A percentile compares a stretch with the other conserved stretches of the same genome.
phyloP scores from a whole-genome alignment of 768 basidiomycete genomes.

The Pisolithus tinctorius region DNA sequence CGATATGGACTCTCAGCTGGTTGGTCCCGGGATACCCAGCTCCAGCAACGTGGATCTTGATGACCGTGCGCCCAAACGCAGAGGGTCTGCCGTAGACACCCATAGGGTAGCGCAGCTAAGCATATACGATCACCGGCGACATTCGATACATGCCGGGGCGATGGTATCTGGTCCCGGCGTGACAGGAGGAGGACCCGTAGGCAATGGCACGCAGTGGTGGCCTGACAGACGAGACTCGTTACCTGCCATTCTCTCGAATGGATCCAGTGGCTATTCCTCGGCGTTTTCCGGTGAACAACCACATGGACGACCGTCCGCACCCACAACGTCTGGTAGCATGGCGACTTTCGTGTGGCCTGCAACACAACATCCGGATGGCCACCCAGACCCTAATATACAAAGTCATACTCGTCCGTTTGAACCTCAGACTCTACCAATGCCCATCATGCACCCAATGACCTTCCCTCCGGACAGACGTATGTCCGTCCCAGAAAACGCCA shows the following conservation, averaged over 20 bases:
- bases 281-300: slow-evolving; percentile 59
- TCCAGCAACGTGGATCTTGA: slow-evolving; percentile 53
- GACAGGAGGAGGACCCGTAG: slow-evolving; percentile 12
- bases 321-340: slow-evolving; percentile 52
- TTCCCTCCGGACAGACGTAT: slow-evolving; percentile 65
- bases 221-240: slow-evolving; percentile 70
- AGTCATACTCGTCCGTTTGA: slow-evolving; percentile 42
- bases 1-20: slow-evolving; percentile 60
- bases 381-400: slow-evolving; percentile 38
- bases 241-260: slow-evolving; percentile 62
- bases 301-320: slow-evolving; percentile 53
- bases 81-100: slow-evolving; percentile 78
- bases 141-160: slow-evolving; percentile 62
- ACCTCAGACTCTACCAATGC: slow-evolving; percentile 36
- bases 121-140: slow-evolving; percentile 66
- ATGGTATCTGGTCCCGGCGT: slow-evolving; percentile 26
- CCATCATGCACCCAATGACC: slow-evolving; percentile 52
- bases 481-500: slow-evolving; percentile 61
- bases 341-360: slow-evolving; percentile 70
- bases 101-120: slow-evolving; percentile 68
- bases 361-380: slow-evolving; percentile 39
- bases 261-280: slow-evolving; percentile 47
- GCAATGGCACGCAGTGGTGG: slow-evolving; percentile 45
- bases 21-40: slow-evolving; percentile 61
- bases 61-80: slow-evolving; percentile 71